A percentile compares a stretch with the other conserved stretches of the same genome.
These are phyloP conservation scores for Lasiodiplodia sp. DNA, from an alignment of 2,329 filamentous ascomycete genomes.

Conservation along the genomic window DNA sequence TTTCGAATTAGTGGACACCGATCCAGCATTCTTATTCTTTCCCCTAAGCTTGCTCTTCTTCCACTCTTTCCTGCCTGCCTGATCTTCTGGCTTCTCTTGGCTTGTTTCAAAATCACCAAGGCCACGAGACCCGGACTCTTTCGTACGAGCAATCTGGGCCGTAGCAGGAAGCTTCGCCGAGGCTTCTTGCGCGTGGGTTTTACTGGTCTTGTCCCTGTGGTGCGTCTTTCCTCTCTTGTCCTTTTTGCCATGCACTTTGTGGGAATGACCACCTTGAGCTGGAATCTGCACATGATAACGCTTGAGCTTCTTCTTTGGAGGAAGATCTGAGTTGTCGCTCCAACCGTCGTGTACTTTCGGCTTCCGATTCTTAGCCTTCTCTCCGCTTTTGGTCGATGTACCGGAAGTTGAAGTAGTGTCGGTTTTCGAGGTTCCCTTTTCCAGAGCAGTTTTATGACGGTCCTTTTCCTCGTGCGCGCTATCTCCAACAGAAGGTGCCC, in stretches of 20 bases:
- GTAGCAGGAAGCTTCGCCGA: neutral
- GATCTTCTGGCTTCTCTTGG: neutral
- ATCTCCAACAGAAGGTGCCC: neutral
- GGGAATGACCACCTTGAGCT: neutral
- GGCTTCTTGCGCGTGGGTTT: neutral
- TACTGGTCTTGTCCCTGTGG: neutral
- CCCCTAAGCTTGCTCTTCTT: too few relatives aligned
- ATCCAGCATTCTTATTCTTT: too few relatives aligned
- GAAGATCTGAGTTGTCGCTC: neutral
- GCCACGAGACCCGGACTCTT: neutral
- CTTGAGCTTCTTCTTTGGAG: slow-evolving; percentile 16
- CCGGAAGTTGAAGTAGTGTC: neutral
- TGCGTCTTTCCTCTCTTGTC: neutral
- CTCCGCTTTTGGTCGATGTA: neutral
- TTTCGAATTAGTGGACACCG: too few relatives aligned
- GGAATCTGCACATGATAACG: neutral
- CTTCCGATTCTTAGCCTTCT: neutral
- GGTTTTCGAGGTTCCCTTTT: neutral
- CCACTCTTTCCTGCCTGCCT: too few relatives aligned
- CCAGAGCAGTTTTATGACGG: neutral
- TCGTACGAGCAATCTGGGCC: neutral
- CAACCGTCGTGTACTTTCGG: neutral
- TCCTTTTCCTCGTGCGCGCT: neutral
- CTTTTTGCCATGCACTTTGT: neutral
- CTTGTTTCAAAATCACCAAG: neutral